Evolutionary conservation across 1,284 basidiomycete genomes (phyloP).

Genomic region (Trichosporon sp.): DNA sequence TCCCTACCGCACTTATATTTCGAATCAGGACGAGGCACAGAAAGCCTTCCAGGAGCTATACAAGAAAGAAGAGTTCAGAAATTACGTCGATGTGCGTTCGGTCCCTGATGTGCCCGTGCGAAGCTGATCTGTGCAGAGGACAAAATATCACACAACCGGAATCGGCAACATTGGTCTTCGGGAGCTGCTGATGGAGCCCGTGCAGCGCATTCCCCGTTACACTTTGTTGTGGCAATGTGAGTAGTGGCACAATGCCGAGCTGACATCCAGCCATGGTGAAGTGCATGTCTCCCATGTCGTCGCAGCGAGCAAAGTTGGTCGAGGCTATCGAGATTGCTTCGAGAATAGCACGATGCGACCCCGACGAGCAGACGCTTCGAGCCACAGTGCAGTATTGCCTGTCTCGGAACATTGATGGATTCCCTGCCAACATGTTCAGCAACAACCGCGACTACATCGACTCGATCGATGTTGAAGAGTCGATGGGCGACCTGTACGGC

Average conservation of each 20-base stretch:
- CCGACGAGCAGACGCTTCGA: constrained; percentile 82
- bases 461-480: constrained; percentile 88
- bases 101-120: not conserved
- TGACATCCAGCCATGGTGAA: constrained; percentile 66
- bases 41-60: constrained; percentile 77
- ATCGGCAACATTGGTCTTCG: constrained; percentile 79
- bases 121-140: constrained; percentile 54
- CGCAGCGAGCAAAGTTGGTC: constrained; percentile 71
- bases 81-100: constrained; percentile 72
- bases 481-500: constrained; percentile 52
- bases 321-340: constrained; percentile 83
- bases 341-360: constrained; percentile 85
- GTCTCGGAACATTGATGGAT: constrained; percentile 76
- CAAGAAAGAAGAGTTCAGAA: constrained; percentile 68
- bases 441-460: constrained; percentile 83
- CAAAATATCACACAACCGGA: constrained; percentile 80
- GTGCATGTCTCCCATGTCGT: constrained; percentile 68
- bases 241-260: not conserved
- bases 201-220: constrained; percentile 96
- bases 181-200: constrained; percentile 97
- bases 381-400: constrained; percentile 86
- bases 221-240: constrained; percentile 78
- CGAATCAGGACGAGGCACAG: constrained; percentile 89
- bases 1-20: constrained; percentile 83
- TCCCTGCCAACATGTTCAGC: constrained; percentile 81